Base-by-base conservation (phyloP, 1,284 basidiomycete species). In the Trametes polyzona region DNA sequence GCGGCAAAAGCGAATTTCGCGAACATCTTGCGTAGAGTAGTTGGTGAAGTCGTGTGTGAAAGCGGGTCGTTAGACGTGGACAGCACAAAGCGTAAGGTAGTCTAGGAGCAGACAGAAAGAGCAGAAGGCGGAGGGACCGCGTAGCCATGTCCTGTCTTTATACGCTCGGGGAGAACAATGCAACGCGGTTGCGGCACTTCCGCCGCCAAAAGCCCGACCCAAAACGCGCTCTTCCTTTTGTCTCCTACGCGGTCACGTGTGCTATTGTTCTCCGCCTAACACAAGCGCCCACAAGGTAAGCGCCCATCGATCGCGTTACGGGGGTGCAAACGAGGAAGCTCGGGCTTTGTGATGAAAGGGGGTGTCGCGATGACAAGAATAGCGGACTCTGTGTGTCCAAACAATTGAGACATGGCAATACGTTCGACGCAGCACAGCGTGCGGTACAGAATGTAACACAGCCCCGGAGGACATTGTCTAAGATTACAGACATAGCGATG, bases 181-280 rank as follows among this genome's bases (percentile, higher is more conserved):
- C 58, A 30, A 42, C n/a, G n/a, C n/a, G 33, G 11, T 29, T 19
- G 32, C 21, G 33, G 21, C 47, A 19, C 23, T 33, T 27, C 7
- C n/a, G n/a, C n/a, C n/a, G n/a, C n/a, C n/a, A n/a, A n/a, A n/a
- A n/a, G n/a, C n/a, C n/a, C n/a, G n/a, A n/a, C 26, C 35, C 12
- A 16, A 39, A 30, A 50, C 53, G 51, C 62, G 57, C 32, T 50
- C 12, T 10, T 39, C 35, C 54, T 58, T 47, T 51, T 54, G 55
- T 63, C 52, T 55, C 40, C 41, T 37, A 61, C 59, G 57, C 62
- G 62, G 42, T 60, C 57, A 63, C 59, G 62, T 63, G 59, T 37
- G 37, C 23, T 63, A 63, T 63, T 63, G 61, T 63, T 56, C 61
- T 49, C 47, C 37, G 37, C 27, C 37, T 21, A n/a, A 49, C 21